These are phyloP conservation scores for Solanum chiquidenum DNA, from an alignment of 257 asterid genomes.

Conservation along the genomic window DNA sequence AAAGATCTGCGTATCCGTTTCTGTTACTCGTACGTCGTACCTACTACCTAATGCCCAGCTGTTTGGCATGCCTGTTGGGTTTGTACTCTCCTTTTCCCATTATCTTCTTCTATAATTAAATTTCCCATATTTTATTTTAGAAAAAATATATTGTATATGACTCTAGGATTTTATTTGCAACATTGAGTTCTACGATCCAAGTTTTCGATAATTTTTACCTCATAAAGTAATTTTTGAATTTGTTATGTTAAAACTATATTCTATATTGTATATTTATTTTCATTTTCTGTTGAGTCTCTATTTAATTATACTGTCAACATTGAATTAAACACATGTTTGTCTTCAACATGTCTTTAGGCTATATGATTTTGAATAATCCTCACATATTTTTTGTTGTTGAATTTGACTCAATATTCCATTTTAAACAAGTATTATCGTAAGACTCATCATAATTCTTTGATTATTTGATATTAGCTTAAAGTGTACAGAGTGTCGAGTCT, in stretches of 20 bases:
- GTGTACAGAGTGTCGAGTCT: no score
- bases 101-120: neutral
- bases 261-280: neutral
- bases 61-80: slow-evolving; percentile 14
- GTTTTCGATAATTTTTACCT: neutral
- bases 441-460: no score
- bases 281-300: neutral
- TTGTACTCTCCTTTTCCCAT: neutral
- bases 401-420: no score
- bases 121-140: no score
- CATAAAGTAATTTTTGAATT: neutral
- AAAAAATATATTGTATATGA: no score
- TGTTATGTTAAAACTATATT: neutral
- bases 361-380: no score
- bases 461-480: no score
- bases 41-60: slow-evolving; percentile 28
- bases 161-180: neutral
- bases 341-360: no score
- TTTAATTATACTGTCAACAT: neutral
- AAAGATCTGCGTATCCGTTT: slow-evolving; percentile 17
- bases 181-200: neutral
- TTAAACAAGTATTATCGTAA: no score
- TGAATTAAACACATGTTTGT: no score
- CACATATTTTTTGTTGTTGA: neutral
- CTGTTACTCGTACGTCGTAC: slow-evolving; percentile 28